These are phyloP conservation scores for Aspergillus ibericus DNA, from an alignment of 2,329 filamentous ascomycete genomes.

Conservation along the genomic window DNA sequence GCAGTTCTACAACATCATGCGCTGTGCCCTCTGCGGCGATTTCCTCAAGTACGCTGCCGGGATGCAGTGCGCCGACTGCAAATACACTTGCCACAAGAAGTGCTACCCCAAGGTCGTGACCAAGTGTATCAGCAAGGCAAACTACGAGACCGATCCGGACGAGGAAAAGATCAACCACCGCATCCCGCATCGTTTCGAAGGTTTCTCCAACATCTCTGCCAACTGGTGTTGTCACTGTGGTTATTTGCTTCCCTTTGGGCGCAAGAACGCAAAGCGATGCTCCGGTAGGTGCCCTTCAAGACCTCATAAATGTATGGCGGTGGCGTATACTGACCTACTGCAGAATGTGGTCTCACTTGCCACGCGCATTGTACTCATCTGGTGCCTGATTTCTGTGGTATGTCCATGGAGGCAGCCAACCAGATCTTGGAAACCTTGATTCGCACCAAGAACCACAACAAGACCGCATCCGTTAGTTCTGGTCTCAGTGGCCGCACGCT, in stretches of 20 bases:
- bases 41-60: conserved; percentile 98
- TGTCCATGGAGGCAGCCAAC: conserved; percentile 97
- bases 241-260: conserved; percentile 90
- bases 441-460: conserved; percentile 72
- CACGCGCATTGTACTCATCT: conserved; percentile 91
- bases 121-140: conserved; percentile 99
- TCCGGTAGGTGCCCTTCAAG: conserved; percentile 56
- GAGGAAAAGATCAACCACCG: conserved; percentile 99
- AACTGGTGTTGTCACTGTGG: conserved; percentile 99
- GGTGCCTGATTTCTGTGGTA: conserved; percentile 97
- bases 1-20: conserved; percentile 99
- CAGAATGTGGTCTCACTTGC: conserved; percentile 87
- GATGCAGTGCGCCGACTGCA: conserved; percentile 99
- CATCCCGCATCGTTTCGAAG: conserved; percentile 94
- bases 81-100: conserved; percentile 98
- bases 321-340: conserved; percentile 9
- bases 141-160: conserved; percentile 95
- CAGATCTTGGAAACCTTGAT: conserved; percentile 86
- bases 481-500: conserved; percentile 67
- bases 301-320: background rate
- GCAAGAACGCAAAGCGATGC: conserved; percentile 93
- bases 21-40: conserved; percentile 93
- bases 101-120: conserved; percentile 96
- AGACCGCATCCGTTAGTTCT: conserved; percentile 51
- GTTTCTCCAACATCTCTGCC: conserved; percentile 95